Base-by-base conservation (phyloP, 1,284 basidiomycete genomes). In the Rhodotorula mucilaginosa region DNA sequence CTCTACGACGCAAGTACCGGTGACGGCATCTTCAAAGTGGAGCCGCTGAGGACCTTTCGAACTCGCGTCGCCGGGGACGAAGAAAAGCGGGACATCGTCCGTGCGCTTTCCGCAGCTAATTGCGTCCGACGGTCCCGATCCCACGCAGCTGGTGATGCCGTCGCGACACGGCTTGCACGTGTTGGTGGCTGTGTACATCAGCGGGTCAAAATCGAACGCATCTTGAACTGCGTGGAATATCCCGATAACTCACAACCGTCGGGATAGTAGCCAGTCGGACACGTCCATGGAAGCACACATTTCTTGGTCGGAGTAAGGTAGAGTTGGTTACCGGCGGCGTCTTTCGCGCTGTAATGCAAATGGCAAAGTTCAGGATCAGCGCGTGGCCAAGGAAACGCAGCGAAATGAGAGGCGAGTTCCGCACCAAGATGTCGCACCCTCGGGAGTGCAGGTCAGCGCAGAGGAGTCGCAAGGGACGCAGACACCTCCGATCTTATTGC, bases 231-330 rank as follows among this genome's bases (percentile, higher is more conserved):
- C 12, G 39, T 39, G 39, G 39, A 13, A 44, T 13, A 13, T 44
- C 39, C 39, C 39, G 39, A 44, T 44, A 10, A 44, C 39, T 44
- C 39, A 44, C 39, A 44, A 44, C 26, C 44, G 44, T 61, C 59
- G 29, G 59, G 16, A n/a, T 46, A 61, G 46, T 61, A 61, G 26
- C 59, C 59, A 16, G 47, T n/a, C n/a, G 44, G 47, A 34, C 59
- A 44, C 19, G 46, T 46, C 59, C 47, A 48, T 10, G 59, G n/a
- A 5, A 61, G 44, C 44, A 61, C 15, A 46, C 59, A 61, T 16
- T 47, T 47, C 59, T 61, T 61, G 13, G 59, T 47, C 44, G 59
- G 59, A 2, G 59, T 61, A 13, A 61, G 59, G 44, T 61, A 58
- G 31, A 58, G 57, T 26, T 58, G 57, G 8, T 31, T 58, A 4